These are phyloP conservation scores for Coccomyxa sp. DNA, from an alignment of 139 green algal species.

Conservation along the genomic window DNA sequence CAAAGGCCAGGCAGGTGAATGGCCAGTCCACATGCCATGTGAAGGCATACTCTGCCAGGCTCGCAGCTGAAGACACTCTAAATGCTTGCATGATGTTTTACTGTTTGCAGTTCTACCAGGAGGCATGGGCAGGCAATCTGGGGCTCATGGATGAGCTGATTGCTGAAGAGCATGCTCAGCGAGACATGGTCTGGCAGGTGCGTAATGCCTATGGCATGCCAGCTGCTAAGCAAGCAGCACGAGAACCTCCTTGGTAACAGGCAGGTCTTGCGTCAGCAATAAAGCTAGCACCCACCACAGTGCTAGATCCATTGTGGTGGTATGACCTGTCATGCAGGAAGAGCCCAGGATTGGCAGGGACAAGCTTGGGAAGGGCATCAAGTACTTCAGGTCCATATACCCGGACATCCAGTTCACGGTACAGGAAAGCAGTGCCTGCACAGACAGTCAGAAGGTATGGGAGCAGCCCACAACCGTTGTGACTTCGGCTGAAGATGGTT, in stretches of 20 bases:
- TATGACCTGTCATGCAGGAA: neutral
- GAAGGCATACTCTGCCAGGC: no score
- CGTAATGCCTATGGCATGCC: neutral
- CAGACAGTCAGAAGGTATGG: neutral
- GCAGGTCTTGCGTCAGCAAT: neutral
- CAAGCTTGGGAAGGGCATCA: neutral
- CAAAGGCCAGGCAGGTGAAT: neutral
- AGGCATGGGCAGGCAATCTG: neutral
- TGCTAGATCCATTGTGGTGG: no score
- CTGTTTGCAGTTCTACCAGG: neutral
- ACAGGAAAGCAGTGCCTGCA: neutral
- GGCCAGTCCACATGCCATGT: no score
- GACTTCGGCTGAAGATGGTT: neutral
- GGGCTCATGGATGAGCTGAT: neutral
- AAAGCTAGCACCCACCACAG: neutral
- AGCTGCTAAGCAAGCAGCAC: no score
- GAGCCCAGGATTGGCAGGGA: neutral
- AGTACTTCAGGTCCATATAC: neutral
- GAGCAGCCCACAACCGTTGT: neutral
- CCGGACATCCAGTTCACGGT: neutral
- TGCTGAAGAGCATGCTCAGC: neutral
- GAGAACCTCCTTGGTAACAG: neutral
- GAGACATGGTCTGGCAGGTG: neutral
- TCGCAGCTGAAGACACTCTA: no score
- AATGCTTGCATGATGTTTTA: neutral